Evolutionary conservation across 2,329 filamentous ascomycete genomes (phyloP).

Genomic region (Xylariomycetidae sp.): DNA sequence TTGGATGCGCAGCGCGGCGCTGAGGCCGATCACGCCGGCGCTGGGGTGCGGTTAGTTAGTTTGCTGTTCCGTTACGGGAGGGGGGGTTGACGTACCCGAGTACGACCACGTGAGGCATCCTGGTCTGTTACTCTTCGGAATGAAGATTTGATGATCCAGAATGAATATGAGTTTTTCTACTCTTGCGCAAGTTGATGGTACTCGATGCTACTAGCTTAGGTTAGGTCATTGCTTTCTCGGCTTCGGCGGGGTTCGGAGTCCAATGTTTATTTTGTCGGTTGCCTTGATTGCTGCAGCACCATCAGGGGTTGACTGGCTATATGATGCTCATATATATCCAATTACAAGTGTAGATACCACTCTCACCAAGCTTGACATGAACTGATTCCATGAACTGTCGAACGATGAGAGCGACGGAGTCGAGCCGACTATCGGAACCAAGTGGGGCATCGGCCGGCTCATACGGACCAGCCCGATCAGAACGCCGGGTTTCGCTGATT

Average conservation of each 20-base stretch:
- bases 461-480: background rate
- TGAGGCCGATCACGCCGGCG: constrained; percentile 48
- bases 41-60: constrained; percentile 22
- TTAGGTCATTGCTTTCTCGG: too few relatives aligned
- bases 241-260: too few relatives aligned
- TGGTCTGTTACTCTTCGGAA: background rate
- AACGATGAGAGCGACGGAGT: background rate
- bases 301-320: background rate
- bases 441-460: background rate
- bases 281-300: too few relatives aligned
- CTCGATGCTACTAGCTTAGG: background rate
- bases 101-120: background rate
- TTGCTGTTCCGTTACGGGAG: background rate
- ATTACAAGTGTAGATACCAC: background rate
- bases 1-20: constrained; percentile 40
- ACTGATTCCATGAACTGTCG: background rate
- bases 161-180: background rate
- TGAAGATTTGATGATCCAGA: background rate
- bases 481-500: background rate
- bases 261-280: too few relatives aligned
- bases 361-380: background rate
- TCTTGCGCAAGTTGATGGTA: background rate
- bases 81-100: background rate
- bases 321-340: background rate
- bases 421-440: background rate